phyloP scores from a whole-genome alignment of 164 flowering plant species.

The Magnolia sinica region DNA sequence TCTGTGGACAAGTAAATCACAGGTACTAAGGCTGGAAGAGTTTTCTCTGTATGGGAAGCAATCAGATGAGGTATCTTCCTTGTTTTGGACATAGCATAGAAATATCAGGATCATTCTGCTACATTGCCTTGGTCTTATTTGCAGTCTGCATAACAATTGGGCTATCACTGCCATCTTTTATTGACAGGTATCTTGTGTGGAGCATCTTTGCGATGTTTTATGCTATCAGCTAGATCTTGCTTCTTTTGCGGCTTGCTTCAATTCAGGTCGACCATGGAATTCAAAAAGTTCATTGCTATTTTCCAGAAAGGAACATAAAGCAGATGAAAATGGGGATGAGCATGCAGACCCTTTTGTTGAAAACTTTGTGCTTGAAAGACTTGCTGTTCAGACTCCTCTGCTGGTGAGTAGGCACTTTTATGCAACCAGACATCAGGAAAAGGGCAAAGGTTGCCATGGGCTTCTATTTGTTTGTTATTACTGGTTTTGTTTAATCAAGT shows the following conservation, averaged over 20 bases:
- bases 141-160: constrained; percentile 2
- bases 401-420: constrained; percentile 49
- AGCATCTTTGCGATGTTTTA: constrained; percentile 80
- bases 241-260: constrained; percentile 83
- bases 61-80: constrained; percentile 64
- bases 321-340: constrained; percentile 31
- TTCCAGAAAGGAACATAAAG: constrained; percentile 52
- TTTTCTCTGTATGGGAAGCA: constrained; percentile 53
- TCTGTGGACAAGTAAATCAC: constrained; percentile 85
- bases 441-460: not conserved
- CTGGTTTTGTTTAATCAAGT: not conserved
- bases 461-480: not conserved
- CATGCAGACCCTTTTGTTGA: constrained; percentile 81
- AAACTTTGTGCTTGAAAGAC: constrained; percentile 87
- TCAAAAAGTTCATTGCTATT: constrained; percentile 62
- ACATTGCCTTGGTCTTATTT: constrained; percentile 1
- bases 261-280: constrained; percentile 86
- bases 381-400: constrained; percentile 81
- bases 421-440: not conserved
- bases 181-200: constrained; percentile 81
- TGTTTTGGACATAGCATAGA: not conserved
- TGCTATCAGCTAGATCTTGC: constrained; percentile 96
- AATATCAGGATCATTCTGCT: not conserved
- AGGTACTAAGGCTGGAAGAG: constrained; percentile 66
- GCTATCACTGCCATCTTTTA: constrained; percentile 1